A percentile compares a stretch with the other conserved stretches of the same genome.
Evolutionary conservation across 2,329 filamentous ascomycete species (phyloP).

Genomic region (Beauveria sp.): DNA sequence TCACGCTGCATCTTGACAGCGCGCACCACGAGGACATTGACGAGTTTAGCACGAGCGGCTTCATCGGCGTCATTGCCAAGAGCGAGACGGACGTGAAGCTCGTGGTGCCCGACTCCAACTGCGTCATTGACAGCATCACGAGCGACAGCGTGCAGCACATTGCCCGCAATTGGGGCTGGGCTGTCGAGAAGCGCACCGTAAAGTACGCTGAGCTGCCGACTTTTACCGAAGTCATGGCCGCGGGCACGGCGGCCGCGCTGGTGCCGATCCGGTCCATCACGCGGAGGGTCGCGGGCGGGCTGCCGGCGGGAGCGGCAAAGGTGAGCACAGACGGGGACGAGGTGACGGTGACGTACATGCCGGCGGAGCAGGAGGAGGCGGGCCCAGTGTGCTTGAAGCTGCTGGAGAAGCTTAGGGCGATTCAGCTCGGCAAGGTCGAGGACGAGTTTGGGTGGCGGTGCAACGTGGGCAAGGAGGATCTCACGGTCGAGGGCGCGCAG

Average conservation of each 20-base stretch:
- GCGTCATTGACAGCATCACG: conserved; percentile 82
- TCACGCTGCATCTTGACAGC: conserved; percentile 89
- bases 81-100: conserved; percentile 55
- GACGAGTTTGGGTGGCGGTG: conserved; percentile 70
- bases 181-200: conserved; percentile 68
- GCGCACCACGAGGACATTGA: conserved; percentile 78
- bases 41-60: conserved; percentile 92
- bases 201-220: conserved; percentile 49
- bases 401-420: conserved; percentile 68
- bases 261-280: conserved; percentile 91
- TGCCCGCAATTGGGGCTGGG: conserved; percentile 72
- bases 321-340: conserved; percentile 31
- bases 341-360: conserved; percentile 50
- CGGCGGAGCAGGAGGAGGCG: conserved; percentile 53
- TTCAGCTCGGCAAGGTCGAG: conserved; percentile 72
- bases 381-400: conserved; percentile 68
- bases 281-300: conserved; percentile 37
- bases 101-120: conserved; percentile 79
- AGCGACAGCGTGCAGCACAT: conserved; percentile 72
- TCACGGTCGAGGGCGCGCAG: conserved; percentile 26
- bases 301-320: conserved; percentile 22
- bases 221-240: conserved; percentile 74
- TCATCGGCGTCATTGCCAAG: conserved; percentile 66
- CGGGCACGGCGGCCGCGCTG: conserved; percentile 82
- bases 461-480: conserved; percentile 37